These are phyloP conservation scores for Dendryphion nanum DNA, from an alignment of 2,329 filamentous ascomycete species.

Conservation along the genomic window DNA sequence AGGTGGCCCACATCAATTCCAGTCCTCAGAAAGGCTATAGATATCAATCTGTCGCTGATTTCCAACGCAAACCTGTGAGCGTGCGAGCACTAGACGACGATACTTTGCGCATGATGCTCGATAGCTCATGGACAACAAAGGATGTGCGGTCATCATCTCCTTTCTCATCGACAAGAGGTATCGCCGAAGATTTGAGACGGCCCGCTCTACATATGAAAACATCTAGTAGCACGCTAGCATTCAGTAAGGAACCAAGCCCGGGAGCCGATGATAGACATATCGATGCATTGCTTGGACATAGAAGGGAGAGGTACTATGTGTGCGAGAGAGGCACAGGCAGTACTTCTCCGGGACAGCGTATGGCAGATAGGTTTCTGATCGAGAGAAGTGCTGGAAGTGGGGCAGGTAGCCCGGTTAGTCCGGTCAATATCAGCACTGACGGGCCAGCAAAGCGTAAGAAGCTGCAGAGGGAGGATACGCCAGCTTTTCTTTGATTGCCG, in stretches of 20 bases:
- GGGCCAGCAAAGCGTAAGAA: too few species aligned
- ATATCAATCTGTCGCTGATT: too few species aligned
- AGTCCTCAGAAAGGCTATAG: too few species aligned
- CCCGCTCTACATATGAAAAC: conserved; percentile 9
- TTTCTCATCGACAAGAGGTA: too few species aligned
- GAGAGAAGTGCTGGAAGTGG: conserved; percentile 15
- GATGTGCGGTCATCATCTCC: not conserved
- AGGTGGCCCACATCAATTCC: not conserved
- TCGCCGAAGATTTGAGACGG: too few species aligned
- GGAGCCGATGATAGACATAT: conserved; percentile 10
- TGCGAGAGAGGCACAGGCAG: conserved; percentile 11
- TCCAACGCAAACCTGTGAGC: not conserved
- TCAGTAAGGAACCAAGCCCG: conserved; percentile 15
- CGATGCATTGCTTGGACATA: conserved; percentile 7
- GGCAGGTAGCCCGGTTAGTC: conserved; percentile 1
- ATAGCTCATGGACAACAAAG: not conserved
- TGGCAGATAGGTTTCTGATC: conserved; percentile 31
- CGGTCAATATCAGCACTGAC: not conserved
- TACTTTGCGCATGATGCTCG: conserved; percentile 8
- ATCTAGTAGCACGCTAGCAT: conserved; percentile 14
- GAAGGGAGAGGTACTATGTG: not conserved
- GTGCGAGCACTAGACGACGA: conserved; percentile 6
- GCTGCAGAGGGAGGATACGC: not conserved
- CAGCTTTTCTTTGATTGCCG: not conserved
- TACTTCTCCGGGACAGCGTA: conserved; percentile 28